Evolutionary conservation across 2,329 filamentous ascomycete species (phyloP), one percentile per base, ranked within the genome.

Genomic region (Trichophyton simii): DNA sequence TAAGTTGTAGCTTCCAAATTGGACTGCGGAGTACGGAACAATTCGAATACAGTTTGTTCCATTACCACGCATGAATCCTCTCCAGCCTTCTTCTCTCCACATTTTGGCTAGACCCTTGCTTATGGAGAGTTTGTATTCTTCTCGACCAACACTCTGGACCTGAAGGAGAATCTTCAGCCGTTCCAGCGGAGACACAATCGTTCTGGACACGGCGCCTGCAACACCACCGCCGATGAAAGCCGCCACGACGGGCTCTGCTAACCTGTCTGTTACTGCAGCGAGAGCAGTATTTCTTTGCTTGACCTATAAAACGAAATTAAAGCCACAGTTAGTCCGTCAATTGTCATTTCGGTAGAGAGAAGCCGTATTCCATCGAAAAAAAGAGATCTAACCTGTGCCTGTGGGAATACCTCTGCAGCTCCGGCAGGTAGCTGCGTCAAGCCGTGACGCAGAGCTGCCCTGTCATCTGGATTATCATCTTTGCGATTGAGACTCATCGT

Each of bases 41-140:
- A 99, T 99, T 64, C 94, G 89, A 69, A 99, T 89, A 80, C 94
- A 99, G 75, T 99, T 99, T 64, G 91, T 96, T 65, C 94, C 94
- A 73, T 99, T 99, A 59, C 94, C 94, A 67, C 91, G 85, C 91
- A 99, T 95, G 75, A 97, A 95, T 0, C 94, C 94, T 73, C 85
- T 86, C 90, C 91, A 97, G 60, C 94, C 94, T 76, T 99, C 94
- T 72, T 99, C 94, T 68, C 81, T 86, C 86, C 92, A 96, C 87
- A 99, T 99, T 76, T 99, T 99, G 63, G 78, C 82, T 65, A 99
- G 79, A 3, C 90, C 94, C 76, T 95, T 89, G 67, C 86, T 84
- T 62, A 97, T 89, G 15, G 91, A 94, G 73, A 96, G 80, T 73
- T 94, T 92, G 77, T 99, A 99, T 71, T 96, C 92, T 68, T 89